Evolutionary conservation across 2,329 filamentous ascomycete species (phyloP).

Genomic region (Cadophora sp.): DNA sequence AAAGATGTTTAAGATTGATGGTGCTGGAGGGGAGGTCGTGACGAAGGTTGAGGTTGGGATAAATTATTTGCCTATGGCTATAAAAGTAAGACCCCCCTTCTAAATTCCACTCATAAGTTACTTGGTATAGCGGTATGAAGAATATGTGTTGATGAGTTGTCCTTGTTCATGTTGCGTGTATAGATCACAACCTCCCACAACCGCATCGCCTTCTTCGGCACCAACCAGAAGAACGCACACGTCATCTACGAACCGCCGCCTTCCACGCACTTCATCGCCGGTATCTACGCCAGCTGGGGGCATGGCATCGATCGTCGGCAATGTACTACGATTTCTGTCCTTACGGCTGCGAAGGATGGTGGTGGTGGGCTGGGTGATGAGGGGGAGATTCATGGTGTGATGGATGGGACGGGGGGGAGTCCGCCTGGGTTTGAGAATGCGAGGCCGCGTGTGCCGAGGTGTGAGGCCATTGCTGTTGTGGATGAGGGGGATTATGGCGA

Average conservation of each 20-base stretch:
- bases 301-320: conserved; percentile 8
- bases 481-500: conserved; percentile 17
- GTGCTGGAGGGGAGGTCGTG: conserved; percentile 24
- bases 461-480: conserved; percentile 15
- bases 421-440: conserved; percentile 12
- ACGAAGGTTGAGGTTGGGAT: conserved; percentile 29
- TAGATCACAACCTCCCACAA: conserved; percentile 30
- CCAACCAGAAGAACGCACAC: conserved; percentile 26
- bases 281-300: conserved; percentile 27
- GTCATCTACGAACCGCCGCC: conserved; percentile 9
- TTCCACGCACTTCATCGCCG: conserved; percentile 19
- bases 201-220: conserved; percentile 27
- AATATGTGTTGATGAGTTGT: too few relatives aligned
- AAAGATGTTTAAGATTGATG: conserved; percentile 27
- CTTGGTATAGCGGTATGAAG: neutral
- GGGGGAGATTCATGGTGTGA: conserved; percentile 1
- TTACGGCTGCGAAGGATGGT: conserved; percentile 6
- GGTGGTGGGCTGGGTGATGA: neutral
- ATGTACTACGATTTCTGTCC: conserved; percentile 20
- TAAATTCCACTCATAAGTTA: neutral
- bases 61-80: conserved; percentile 28
- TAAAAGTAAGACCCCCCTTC: conserved; percentile 23
- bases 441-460: neutral
- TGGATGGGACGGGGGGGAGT: neutral
- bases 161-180: too few relatives aligned